Percentiles rank a stretch among this genome's conserved stretches.
phyloP scores from a whole-genome alignment of 441 rosid genomes.

The Populus tomentosa region DNA sequence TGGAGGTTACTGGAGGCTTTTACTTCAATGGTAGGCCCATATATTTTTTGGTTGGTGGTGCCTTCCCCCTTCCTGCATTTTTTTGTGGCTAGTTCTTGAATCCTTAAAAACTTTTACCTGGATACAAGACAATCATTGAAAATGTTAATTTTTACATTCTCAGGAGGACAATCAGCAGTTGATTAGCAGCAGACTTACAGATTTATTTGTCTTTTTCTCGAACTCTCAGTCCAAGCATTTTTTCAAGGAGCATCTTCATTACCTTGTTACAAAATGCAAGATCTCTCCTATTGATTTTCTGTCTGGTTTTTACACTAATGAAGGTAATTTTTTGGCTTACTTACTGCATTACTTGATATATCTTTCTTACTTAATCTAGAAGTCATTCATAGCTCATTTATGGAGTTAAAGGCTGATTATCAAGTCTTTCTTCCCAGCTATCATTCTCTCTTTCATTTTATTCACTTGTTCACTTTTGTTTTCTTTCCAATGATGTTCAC shows the following conservation, averaged over 20 bases:
- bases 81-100: background rate
- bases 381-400: background rate
- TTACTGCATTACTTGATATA: background rate
- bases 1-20: constrained; percentile 70
- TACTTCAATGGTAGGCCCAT: constrained; percentile 34
- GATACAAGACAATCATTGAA: background rate
- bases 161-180: constrained; percentile 57
- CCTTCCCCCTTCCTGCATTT: constrained; percentile 9
- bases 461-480: background rate
- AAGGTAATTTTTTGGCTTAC: constrained; percentile 43
- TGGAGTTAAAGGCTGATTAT: background rate
- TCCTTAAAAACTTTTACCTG: constrained; percentile 4
- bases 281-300: constrained; percentile 66
- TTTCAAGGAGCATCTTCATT: constrained; percentile 67
- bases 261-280: constrained; percentile 59
- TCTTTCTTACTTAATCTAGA: background rate
- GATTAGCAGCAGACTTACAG: constrained; percentile 37
- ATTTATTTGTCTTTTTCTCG: constrained; percentile 70
- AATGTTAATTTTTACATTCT: background rate
- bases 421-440: background rate
- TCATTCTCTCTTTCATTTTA: background rate
- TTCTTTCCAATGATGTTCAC: background rate
- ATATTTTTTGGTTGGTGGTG: constrained; percentile 49
- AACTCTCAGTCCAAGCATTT: constrained; percentile 47
- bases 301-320: constrained; percentile 55